These are phyloP conservation scores for Emydomyces testavorans DNA, from an alignment of 2,329 filamentous ascomycete species.

Conservation along the genomic window DNA sequence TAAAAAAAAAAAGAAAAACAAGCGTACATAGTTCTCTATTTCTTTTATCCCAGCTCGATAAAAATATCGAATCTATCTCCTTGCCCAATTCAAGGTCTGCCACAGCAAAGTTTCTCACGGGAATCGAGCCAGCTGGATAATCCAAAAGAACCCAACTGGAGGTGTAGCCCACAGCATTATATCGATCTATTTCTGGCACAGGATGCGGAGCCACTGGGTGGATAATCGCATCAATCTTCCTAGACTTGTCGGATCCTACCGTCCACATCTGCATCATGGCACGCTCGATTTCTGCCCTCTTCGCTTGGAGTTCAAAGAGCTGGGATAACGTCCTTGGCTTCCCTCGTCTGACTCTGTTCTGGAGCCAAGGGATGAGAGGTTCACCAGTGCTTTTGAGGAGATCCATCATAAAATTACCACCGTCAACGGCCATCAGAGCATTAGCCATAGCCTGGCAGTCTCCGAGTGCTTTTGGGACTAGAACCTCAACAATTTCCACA, in stretches of 20 bases:
- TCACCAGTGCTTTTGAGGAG: constrained; percentile 46
- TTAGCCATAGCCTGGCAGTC: constrained; percentile 48
- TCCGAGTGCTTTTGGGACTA: constrained; percentile 42
- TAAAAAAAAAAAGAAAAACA: background rate
- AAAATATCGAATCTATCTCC: constrained; percentile 30
- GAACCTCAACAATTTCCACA: constrained; percentile 49
- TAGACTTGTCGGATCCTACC: constrained; percentile 26
- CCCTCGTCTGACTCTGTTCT: constrained; percentile 40
- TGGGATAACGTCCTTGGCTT: constrained; percentile 39
- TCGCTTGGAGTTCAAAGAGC: constrained; percentile 43
- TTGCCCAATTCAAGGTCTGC: constrained; percentile 41
- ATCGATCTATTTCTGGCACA: constrained; percentile 50
- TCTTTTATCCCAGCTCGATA: constrained; percentile 49
- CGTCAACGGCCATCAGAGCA: constrained; percentile 48
- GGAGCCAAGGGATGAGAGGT: constrained; percentile 50
- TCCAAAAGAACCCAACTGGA: constrained; percentile 51
- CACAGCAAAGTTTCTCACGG: constrained; percentile 41
- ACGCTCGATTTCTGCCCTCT: constrained; percentile 43
- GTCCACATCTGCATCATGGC: constrained; percentile 49
- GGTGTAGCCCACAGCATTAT: constrained; percentile 53
- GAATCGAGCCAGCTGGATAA: constrained; percentile 48
- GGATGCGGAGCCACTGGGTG: constrained; percentile 55
- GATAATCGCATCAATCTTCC: constrained; percentile 48
- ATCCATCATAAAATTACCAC: constrained; percentile 45
- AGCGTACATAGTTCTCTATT: constrained; percentile 48